Evolutionary conservation across 768 basidiomycete species (phyloP), one percentile per base, ranked within the genome.

Genomic region (Psilocybe azurescens): DNA sequence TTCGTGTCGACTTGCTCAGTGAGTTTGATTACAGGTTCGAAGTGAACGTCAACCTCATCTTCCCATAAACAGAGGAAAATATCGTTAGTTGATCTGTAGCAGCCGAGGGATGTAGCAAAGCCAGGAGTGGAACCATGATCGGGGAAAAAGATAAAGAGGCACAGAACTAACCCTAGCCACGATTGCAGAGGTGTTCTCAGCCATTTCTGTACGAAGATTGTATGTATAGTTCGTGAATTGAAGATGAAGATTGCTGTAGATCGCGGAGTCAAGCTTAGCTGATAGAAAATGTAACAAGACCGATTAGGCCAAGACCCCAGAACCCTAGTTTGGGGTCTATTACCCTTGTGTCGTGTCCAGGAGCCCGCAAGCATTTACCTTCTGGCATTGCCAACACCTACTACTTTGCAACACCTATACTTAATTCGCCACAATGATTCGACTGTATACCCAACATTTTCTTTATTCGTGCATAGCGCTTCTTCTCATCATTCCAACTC

Each of bases 21-120:
- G 77, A 99, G 92, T 78, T 88, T 93, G 81, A 97, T 90, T 63
- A 99, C 93, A 54, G 97, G 97, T 79, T 97, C 96, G 77, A 95
- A 99, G 69, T 95, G 92, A 68, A 86, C 85, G 77, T 97, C 94
- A 79, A 83, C 71, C 77, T 95, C 93, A 75, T 97, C 95, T 67
- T 86, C 85, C 83, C 85, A 73, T 30, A 67, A 70, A 71, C 64
- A 6, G 14, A 62, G 63, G 38, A 49, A 60, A 64, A 59, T 54
- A 65, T 58, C 56, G 60, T 68, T 50, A 70, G 63, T 53, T 58
- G 59, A 72, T 70, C 64, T 64, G 68, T 50, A 8, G 38, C 18
- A 52, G 49, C 52, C 59, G 57, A 65, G 58, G 49, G 55, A 38
- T 56, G 52, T 32, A 41, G 53, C 47, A 58, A 36, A 33, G 39